A percentile compares a stretch with the other conserved stretches of the same genome.
Conservation (phyloP, 2,329 filamentous ascomycete genomes). For the Trichoderma lentiforme region DNA sequence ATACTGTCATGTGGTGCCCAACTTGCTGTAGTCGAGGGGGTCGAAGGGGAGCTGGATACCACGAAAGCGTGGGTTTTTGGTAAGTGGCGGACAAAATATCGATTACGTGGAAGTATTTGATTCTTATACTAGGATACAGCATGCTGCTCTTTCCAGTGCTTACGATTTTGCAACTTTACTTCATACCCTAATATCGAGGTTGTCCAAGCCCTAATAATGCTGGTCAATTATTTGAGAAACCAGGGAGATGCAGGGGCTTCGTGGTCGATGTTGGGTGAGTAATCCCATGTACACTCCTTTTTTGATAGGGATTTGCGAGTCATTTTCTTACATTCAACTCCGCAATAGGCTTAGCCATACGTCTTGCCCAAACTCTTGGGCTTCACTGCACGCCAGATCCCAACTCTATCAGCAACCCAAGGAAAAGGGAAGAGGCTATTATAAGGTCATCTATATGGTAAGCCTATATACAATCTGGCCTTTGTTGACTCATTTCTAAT, state of each 20-base stretch:
- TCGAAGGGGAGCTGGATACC: neutral
- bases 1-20: conserved; percentile 2
- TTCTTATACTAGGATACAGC: neutral
- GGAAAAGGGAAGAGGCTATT: neutral
- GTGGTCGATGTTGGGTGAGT: conserved; percentile 12
- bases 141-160: conserved; percentile 8
- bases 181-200: conserved; percentile 7
- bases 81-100: neutral
- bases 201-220: neutral
- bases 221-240: conserved; percentile 8
- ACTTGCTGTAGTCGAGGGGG: neutral
- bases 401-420: neutral
- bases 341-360: conserved; percentile 5
- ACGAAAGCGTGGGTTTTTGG: conserved; percentile 11
- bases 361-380: conserved; percentile 2
- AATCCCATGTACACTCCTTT: neutral
- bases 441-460: neutral
- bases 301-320: neutral
- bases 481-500: neutral
- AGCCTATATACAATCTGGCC: neutral
- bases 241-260: conserved; percentile 9
- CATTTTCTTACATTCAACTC: neutral
- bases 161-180: conserved; percentile 8
- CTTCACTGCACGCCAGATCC: conserved; percentile 4
- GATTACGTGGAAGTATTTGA: neutral